Evolutionary conservation across 495 filamentous ascomycete species (phyloP).

Genomic region (Hapsidospora chrysogenum): DNA sequence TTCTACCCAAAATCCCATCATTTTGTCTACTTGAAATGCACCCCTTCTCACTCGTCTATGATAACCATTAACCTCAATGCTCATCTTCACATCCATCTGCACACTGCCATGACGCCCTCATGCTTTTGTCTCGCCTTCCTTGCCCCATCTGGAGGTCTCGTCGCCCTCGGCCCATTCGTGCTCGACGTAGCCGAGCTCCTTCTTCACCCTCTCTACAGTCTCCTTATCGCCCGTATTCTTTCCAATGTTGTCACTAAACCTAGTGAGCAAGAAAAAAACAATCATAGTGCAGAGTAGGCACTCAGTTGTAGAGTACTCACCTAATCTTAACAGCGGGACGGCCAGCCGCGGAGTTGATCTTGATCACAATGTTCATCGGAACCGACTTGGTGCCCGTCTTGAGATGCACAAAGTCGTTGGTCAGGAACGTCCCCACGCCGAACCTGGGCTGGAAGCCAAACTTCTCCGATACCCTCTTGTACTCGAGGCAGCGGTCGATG

Average conservation of each 20-base stretch:
- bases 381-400: conserved; percentile 62
- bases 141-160: conserved; percentile 67
- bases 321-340: conserved; percentile 83
- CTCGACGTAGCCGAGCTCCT: conserved; percentile 69
- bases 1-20: too few relatives aligned
- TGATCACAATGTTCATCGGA: conserved; percentile 97
- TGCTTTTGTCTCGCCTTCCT: conserved; percentile 7
- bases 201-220: conserved; percentile 71
- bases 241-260: conserved; percentile 62
- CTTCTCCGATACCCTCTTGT: conserved; percentile 64
- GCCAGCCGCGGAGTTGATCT: conserved; percentile 69
- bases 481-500: conserved; percentile 79
- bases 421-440: conserved; percentile 89
- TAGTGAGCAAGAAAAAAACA: not conserved
- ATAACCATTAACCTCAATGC: too few relatives aligned
- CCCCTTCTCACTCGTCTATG: too few relatives aligned
- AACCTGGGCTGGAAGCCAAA: conserved; percentile 72
- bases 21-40: too few relatives aligned
- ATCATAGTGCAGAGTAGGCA: too few relatives aligned
- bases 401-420: conserved; percentile 68
- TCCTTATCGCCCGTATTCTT: conserved; percentile 85
- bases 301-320: conserved; percentile 10
- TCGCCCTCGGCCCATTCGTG: conserved; percentile 69
- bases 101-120: too few relatives aligned
- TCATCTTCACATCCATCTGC: too few relatives aligned